These are phyloP conservation scores for Pulveroboletus sp. DNA, from an alignment of 768 basidiomycete genomes.

Conservation along the genomic window DNA sequence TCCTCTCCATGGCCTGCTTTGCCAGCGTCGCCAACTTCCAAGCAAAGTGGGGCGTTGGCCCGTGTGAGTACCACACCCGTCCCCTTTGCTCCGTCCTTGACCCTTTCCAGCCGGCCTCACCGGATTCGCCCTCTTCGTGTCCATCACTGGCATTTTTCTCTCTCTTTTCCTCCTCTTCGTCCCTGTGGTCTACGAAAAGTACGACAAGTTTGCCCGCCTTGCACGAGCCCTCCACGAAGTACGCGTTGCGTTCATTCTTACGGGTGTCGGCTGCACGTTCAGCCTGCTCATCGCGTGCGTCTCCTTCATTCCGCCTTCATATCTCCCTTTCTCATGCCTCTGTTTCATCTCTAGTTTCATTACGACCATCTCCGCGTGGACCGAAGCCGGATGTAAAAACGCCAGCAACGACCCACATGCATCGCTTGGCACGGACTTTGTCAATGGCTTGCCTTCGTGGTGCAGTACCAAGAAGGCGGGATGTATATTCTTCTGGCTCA, in stretches of 20 bases:
- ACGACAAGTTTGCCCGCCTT: slow-evolving; percentile 72
- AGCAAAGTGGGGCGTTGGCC: slow-evolving; percentile 76
- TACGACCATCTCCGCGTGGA: slow-evolving; percentile 81
- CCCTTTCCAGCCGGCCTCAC: slow-evolving; percentile 68
- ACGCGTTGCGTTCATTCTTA: slow-evolving; percentile 81
- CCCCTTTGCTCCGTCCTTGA: slow-evolving; percentile 11
- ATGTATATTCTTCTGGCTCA: slow-evolving; percentile 85
- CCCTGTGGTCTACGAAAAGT: slow-evolving; percentile 81
- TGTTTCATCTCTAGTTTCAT: slow-evolving; percentile 49
- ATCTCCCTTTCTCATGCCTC: slow-evolving; percentile 13
- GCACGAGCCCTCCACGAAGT: slow-evolving; percentile 80
- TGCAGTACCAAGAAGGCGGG: slow-evolving; percentile 92
- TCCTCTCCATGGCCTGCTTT: slow-evolving; percentile 88
- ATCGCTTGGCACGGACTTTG: slow-evolving; percentile 60
- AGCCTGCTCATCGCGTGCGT: slow-evolving; percentile 77
- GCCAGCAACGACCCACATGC: slow-evolving; percentile 78
- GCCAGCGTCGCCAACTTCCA: slow-evolving; percentile 89
- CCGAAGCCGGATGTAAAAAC: slow-evolving; percentile 86
- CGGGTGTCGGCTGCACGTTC: slow-evolving; percentile 60
- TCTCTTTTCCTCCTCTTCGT: slow-evolving; percentile 70
- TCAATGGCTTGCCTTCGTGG: slow-evolving; percentile 69
- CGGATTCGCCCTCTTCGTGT: slow-evolving; percentile 80
- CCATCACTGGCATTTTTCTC: slow-evolving; percentile 68
- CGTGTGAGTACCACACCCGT: slow-evolving; percentile 56
- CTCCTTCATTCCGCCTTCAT: not conserved